Percentiles rank a stretch among this genome's conserved stretches.
Evolutionary conservation across 306 rosid genomes (phyloP).

Genomic region (Vachellia collinsii): DNA sequence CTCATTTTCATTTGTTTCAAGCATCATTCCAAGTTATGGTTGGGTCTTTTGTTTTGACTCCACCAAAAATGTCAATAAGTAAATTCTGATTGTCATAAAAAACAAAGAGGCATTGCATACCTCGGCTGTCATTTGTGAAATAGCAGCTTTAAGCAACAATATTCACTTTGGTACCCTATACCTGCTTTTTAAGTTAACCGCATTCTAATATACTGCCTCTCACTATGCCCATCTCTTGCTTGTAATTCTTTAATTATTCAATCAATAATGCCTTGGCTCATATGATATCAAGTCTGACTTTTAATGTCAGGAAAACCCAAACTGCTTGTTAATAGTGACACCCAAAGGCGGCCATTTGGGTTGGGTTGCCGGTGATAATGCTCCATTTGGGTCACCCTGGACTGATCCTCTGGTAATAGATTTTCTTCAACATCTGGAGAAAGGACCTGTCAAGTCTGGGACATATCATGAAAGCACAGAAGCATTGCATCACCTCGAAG

Average conservation of each 20-base stretch:
- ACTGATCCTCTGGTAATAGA: conserved; percentile 81
- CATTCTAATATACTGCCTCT: not conserved
- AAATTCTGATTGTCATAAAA: not conserved
- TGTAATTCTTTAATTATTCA: not conserved
- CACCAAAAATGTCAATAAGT: not conserved
- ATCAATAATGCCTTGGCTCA: not conserved
- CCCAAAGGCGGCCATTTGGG: conserved; percentile 95
- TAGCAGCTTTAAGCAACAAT: conserved; percentile 5
- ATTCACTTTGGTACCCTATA: not conserved
- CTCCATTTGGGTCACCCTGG: conserved; percentile 93
- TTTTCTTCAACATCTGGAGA: conserved; percentile 75
- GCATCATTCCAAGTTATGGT: not conserved
- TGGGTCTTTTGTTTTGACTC: not conserved
- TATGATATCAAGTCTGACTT: conserved; percentile 9
- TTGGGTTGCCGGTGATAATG: conserved; percentile 89
- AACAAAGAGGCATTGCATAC: not conserved
- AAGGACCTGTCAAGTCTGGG: conserved; percentile 36
- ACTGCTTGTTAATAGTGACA: conserved; percentile 88
- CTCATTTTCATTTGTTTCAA: conserved; percentile 8
- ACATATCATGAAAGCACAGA: conserved; percentile 28
- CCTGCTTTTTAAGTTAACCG: conserved; percentile 5
- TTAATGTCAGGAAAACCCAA: conserved; percentile 73
- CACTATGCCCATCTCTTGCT: not conserved
- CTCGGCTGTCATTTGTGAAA: conserved; percentile 4
- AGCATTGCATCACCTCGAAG: conserved; percentile 49